phyloP scores from a whole-genome alignment of 2,329 filamentous ascomycete species.

The Diaporthe batatas region DNA sequence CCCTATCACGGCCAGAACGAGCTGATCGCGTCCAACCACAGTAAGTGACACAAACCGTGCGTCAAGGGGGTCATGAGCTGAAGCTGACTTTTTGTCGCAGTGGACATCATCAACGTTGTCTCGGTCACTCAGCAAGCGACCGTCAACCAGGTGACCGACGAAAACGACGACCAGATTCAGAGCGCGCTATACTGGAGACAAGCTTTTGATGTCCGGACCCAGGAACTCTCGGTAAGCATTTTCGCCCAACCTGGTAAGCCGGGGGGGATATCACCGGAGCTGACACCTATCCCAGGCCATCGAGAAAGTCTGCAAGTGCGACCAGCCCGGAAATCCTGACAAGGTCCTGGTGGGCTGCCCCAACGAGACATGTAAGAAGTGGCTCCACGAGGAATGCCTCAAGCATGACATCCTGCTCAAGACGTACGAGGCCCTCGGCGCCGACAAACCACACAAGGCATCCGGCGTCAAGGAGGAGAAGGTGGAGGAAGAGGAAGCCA shows the following conservation, averaged over 20 bases:
- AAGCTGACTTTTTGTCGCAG: constrained; percentile 50
- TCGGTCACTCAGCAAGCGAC: constrained; percentile 73
- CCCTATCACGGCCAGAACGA: constrained; percentile 77
- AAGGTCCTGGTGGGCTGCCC: constrained; percentile 71
- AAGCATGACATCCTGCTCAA: constrained; percentile 65
- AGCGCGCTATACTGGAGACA: constrained; percentile 74
- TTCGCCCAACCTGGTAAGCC: not conserved
- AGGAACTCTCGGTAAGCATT: constrained; percentile 68
- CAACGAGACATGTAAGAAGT: constrained; percentile 66
- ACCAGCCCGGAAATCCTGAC: constrained; percentile 72
- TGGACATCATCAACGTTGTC: constrained; percentile 82
- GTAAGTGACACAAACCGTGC: constrained; percentile 56
- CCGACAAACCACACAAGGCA: constrained; percentile 62
- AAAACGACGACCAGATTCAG: constrained; percentile 74
- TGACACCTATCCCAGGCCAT: constrained; percentile 58
- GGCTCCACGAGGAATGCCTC: constrained; percentile 76
- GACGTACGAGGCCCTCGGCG: constrained; percentile 64
- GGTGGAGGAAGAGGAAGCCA: constrained; percentile 53
- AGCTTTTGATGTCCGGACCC: constrained; percentile 69
- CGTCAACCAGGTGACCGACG: constrained; percentile 78
- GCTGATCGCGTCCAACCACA: constrained; percentile 79
- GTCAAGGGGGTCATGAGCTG: not conserved
- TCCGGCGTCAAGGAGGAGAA: constrained; percentile 56
- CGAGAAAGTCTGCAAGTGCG: constrained; percentile 69
- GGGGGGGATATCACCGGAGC: not conserved